Evolutionary conservation across 306 rosid species (phyloP).

Genomic region (Lupinus albus): DNA sequence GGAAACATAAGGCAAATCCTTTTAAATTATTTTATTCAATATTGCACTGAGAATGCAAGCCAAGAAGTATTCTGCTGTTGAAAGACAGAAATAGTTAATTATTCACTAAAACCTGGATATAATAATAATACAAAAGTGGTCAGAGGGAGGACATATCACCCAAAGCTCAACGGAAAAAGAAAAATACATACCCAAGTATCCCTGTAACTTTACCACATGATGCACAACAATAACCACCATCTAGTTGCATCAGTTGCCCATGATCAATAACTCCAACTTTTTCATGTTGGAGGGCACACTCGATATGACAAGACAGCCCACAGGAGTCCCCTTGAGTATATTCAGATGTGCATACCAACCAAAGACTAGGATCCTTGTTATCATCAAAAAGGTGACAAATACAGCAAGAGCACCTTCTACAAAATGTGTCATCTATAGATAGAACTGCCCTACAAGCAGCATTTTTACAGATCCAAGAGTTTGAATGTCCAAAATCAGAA

Average conservation of each 20-base stretch:
- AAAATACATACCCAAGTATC: slow-evolving; percentile 79
- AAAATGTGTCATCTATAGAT: slow-evolving; percentile 73
- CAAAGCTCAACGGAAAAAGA: slow-evolving; percentile 26
- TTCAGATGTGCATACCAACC: slow-evolving; percentile 89
- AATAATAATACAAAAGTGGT: slow-evolving; percentile 27
- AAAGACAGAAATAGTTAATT: neutral
- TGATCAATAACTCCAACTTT: slow-evolving; percentile 90
- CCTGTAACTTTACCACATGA: slow-evolving; percentile 95
- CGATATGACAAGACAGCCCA: slow-evolving; percentile 90
- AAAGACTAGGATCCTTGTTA: slow-evolving; percentile 98
- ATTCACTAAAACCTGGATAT: slow-evolving; percentile 20
- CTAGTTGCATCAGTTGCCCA: slow-evolving; percentile 94
- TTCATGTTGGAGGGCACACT: slow-evolving; percentile 82
- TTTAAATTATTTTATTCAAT: slow-evolving; percentile 15
- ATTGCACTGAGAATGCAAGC: slow-evolving; percentile 27
- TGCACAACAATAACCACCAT: slow-evolving; percentile 92
- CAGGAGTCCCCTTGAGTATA: slow-evolving; percentile 77
- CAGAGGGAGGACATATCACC: slow-evolving; percentile 29
- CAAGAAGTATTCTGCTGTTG: slow-evolving; percentile 22
- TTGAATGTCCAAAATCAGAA: slow-evolving; percentile 62
- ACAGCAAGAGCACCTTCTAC: slow-evolving; percentile 95
- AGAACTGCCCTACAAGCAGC: slow-evolving; percentile 93
- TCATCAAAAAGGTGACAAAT: slow-evolving; percentile 90
- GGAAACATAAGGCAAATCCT: slow-evolving; percentile 6
- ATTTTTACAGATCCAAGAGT: slow-evolving; percentile 89